Conservation (phyloP, 805 yeast genomes). For the Metschnikowia chrysomelidarum region DNA sequence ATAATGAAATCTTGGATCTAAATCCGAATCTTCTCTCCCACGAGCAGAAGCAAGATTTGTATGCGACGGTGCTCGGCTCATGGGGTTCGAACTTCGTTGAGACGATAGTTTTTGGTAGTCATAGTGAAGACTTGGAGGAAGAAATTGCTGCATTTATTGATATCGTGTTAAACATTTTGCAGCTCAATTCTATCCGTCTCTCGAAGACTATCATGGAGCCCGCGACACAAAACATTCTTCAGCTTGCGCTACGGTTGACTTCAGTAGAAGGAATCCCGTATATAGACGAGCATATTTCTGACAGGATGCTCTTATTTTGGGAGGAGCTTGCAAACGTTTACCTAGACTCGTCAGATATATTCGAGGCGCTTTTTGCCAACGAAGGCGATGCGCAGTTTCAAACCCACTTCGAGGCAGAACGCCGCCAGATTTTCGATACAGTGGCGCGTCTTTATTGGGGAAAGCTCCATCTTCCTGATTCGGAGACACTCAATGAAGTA, state of each 20-base stretch:
- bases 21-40: slow-evolving; percentile 41
- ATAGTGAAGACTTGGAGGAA: slow-evolving; percentile 28
- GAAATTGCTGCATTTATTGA: slow-evolving; percentile 43
- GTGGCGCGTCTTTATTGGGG: slow-evolving; percentile 66
- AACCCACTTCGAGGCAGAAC: slow-evolving; percentile 26
- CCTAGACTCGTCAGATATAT: slow-evolving; percentile 17
- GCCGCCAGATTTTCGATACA: slow-evolving; percentile 42
- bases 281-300: slow-evolving; percentile 53
- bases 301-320: slow-evolving; percentile 65
- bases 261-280: slow-evolving; percentile 57
- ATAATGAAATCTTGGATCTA: slow-evolving; percentile 46
- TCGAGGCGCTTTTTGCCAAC: slow-evolving; percentile 19
- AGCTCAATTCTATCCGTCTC: slow-evolving; percentile 44
- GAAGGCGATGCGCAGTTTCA: slow-evolving; percentile 15
- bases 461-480: slow-evolving; percentile 52
- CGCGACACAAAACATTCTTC: slow-evolving; percentile 40
- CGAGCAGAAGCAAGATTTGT: slow-evolving; percentile 27
- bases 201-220: slow-evolving; percentile 38
- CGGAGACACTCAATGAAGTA: slow-evolving; percentile 26
- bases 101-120: slow-evolving; percentile 27
- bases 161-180: slow-evolving; percentile 46
- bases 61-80: slow-evolving; percentile 38
- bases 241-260: slow-evolving; percentile 52
- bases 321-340: slow-evolving; percentile 58
- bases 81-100: slow-evolving; percentile 47